Evolutionary conservation across 768 basidiomycete species (phyloP), one percentile per base, ranked within the genome.

Genomic region (Paxillus involutus): DNA sequence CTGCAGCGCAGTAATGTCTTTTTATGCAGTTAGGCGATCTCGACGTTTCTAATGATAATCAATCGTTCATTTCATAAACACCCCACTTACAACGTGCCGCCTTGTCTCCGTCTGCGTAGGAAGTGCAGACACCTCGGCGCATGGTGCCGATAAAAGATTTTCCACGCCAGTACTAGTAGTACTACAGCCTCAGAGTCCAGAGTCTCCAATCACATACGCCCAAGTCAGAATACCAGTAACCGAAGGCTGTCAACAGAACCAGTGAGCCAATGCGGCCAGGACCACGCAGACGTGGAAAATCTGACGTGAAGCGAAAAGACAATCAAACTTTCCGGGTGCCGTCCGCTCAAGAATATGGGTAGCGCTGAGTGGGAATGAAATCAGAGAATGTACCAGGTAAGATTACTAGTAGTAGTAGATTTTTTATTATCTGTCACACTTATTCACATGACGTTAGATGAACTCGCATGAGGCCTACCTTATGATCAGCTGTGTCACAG

Each of bases 231-330:
- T 89, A 83, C 70, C 84, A 80, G 70, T 85, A 80, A 55, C 80
- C 65, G 63, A 89, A 79, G 41, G 78, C 78, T 21, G 77, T 78
- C 55, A 84, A 59, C 73, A 75, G 35, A 71, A 68, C 71, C 86
- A 91, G 60, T 90, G 88, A 10, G 82, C 74, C 60, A 86, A 68
- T 35, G 86, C 88, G 10, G 88, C 90, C 24, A 85, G 70, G 50
- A 92, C 76, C 35, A 95, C 91, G 62, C 81, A 84, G 56, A 85
- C 68, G 66, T 95, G 94, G 70, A 97, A 95, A 61, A 96, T 88
- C 71, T 95, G 91, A 74, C 95, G 94, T 19, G 89, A 92, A 0
- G 89, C 80, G 51, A 85, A 79, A 62, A 91, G 80, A 63, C 80
- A 79, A 72, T 94, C 92, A 71, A 94, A 94, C 58, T 71, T 80